A percentile compares a stretch with the other conserved stretches of the same genome.
Evolutionary conservation across 2,329 filamentous ascomycete species (phyloP).

Genomic region (Ophiocordyceps camponoti-floridani): DNA sequence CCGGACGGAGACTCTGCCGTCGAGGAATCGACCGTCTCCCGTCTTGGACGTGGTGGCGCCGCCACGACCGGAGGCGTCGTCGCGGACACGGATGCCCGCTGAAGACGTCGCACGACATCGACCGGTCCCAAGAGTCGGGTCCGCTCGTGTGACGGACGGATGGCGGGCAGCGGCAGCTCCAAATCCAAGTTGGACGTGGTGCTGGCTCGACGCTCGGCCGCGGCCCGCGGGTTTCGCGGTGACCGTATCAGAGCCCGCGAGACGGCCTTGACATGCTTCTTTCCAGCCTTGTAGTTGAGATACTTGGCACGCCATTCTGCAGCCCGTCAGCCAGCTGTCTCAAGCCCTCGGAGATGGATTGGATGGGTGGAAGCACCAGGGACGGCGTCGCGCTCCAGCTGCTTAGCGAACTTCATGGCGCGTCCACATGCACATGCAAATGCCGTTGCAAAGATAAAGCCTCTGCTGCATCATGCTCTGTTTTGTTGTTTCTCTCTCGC

Average conservation of each 20-base stretch:
- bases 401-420: constrained; percentile 6
- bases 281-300: constrained; percentile 86
- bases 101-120: constrained; percentile 6
- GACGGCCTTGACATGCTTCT: constrained; percentile 83
- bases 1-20: constrained; percentile 10
- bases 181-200: background rate
- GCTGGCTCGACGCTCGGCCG: too few species aligned
- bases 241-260: constrained; percentile 50
- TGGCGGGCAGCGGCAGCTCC: constrained; percentile 34
- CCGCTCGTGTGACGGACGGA: constrained; percentile 17
- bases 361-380: constrained; percentile 35
- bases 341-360: background rate
- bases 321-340: background rate
- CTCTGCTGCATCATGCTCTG: too few species aligned
- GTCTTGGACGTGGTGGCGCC: background rate
- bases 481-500: too few species aligned
- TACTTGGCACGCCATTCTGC: constrained; percentile 85
- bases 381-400: constrained; percentile 33
- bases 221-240: constrained; percentile 18
- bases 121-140: constrained; percentile 8
- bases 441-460: too few species aligned
- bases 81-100: background rate
- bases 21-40: constrained; percentile 1
- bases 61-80: background rate
- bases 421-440: too few species aligned